These are phyloP conservation scores for Paraconiothyrium brasiliense DNA, from an alignment of 2,329 filamentous ascomycete species.

Conservation along the genomic window DNA sequence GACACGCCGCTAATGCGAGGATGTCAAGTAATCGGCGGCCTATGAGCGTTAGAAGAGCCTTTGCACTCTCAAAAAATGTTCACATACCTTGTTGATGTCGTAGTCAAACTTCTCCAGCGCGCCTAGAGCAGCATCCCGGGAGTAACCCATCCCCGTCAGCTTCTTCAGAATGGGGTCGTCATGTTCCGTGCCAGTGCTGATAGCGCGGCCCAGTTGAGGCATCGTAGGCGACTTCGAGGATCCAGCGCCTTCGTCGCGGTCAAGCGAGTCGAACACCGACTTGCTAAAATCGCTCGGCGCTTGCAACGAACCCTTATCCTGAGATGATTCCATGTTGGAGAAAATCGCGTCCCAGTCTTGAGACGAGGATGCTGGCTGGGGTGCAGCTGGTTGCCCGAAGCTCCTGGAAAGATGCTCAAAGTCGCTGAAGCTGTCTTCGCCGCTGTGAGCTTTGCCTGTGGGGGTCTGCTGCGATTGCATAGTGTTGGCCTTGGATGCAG, in stretches of 20 bases:
- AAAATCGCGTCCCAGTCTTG: conserved; percentile 98
- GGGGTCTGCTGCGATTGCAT: conserved; percentile 56
- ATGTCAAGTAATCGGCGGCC: conserved; percentile 49
- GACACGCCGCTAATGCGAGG: conserved; percentile 17
- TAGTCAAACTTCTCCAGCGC: conserved; percentile 96
- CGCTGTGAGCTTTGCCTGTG: conserved; percentile 47
- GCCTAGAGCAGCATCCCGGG: conserved; percentile 74
- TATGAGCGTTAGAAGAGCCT: conserved; percentile 32
- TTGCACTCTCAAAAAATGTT: neutral
- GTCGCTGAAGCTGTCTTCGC: conserved; percentile 59
- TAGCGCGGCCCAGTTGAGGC: conserved; percentile 69
- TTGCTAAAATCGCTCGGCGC: conserved; percentile 47
- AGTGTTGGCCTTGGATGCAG: conserved; percentile 59
- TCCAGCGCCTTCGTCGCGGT: conserved; percentile 42
- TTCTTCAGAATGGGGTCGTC: conserved; percentile 93
- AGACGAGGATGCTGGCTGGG: conserved; percentile 53
- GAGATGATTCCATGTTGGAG: conserved; percentile 73
- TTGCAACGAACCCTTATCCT: conserved; percentile 47
- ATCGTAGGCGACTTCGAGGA: conserved; percentile 42
- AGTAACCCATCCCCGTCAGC: conserved; percentile 88
- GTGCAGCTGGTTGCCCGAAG: conserved; percentile 50
- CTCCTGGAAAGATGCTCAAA: conserved; percentile 57
- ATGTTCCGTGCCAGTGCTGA: conserved; percentile 78
- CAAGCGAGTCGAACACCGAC: conserved; percentile 48
- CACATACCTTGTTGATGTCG: conserved; percentile 86